phyloP scores from a whole-genome alignment of 2,329 filamentous ascomycete species.

The Aspergillus pseudoglaucus region DNA sequence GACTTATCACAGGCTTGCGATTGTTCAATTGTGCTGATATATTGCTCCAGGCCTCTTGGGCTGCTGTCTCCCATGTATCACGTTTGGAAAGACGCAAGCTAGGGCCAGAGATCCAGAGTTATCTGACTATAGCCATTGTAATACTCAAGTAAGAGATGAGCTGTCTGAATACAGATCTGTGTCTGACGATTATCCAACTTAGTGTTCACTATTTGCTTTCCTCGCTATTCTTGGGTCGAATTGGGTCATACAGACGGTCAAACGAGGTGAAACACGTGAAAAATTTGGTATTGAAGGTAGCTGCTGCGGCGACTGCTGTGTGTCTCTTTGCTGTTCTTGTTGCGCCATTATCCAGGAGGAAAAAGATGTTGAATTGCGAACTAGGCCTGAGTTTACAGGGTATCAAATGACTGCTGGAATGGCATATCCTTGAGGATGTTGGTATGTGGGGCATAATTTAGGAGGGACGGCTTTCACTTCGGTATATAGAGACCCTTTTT shows the following conservation, averaged over 20 bases:
- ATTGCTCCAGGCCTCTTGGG: background rate
- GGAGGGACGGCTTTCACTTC: too few relatives aligned
- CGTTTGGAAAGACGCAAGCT: slow-evolving; percentile 13
- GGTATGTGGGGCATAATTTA: background rate
- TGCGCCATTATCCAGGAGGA: slow-evolving; percentile 17
- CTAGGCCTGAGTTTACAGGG: slow-evolving; percentile 8
- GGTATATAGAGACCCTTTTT: too few relatives aligned
- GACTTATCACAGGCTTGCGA: too few relatives aligned
- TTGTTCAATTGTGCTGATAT: background rate
- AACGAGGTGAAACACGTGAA: slow-evolving; percentile 11
- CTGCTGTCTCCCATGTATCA: slow-evolving; percentile 11
- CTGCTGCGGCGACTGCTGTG: slow-evolving; percentile 15
- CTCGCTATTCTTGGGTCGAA: slow-evolving; percentile 8
- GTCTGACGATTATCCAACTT: background rate
- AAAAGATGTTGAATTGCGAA: slow-evolving; percentile 14
- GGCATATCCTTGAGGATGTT: slow-evolving; percentile 1
- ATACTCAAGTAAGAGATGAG: slow-evolving; percentile 5
- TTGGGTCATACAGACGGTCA: slow-evolving; percentile 15
- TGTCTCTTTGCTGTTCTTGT: slow-evolving; percentile 11
- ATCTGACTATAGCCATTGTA: slow-evolving; percentile 5
- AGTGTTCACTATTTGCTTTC: slow-evolving; percentile 11
- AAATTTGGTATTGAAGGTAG: slow-evolving; percentile 10
- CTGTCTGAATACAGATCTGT: background rate
- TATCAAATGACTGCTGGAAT: slow-evolving; percentile 7
- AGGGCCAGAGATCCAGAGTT: slow-evolving; percentile 6